Evolutionary conservation across 2,329 filamentous ascomycete genomes (phyloP).

Genomic region (Diaporthe sp.): DNA sequence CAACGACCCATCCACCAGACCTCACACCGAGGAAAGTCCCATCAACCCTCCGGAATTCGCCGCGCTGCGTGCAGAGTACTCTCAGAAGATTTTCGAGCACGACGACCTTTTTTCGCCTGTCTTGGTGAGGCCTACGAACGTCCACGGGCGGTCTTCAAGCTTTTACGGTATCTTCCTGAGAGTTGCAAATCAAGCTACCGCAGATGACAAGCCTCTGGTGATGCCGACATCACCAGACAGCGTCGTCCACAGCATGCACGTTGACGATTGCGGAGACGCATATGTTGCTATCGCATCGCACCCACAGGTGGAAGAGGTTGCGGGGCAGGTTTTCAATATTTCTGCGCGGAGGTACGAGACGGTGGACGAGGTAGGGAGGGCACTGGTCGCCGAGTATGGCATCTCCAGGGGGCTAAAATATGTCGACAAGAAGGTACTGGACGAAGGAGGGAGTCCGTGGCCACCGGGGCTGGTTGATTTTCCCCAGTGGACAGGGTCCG

Average conservation of each 20-base stretch:
- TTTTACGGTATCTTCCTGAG: conserved; percentile 55
- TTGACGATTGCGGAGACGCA: conserved; percentile 60
- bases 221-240: conserved; percentile 48
- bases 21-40: conserved; percentile 55
- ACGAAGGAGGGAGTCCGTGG: conserved; percentile 19
- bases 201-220: conserved; percentile 39
- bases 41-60: conserved; percentile 45
- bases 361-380: conserved; percentile 48
- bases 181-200: conserved; percentile 39
- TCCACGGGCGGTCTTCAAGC: conserved; percentile 57
- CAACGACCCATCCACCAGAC: conserved; percentile 46
- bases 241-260: conserved; percentile 58
- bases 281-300: conserved; percentile 57
- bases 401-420: conserved; percentile 46
- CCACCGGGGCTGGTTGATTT: conserved; percentile 46
- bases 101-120: conserved; percentile 52
- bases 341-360: conserved; percentile 57
- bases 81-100: conserved; percentile 50
- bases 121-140: conserved; percentile 56
- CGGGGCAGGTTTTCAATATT: conserved; percentile 57
- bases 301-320: conserved; percentile 43
- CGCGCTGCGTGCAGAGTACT: conserved; percentile 45
- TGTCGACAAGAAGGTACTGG: conserved; percentile 36
- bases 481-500: conserved; percentile 55
- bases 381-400: conserved; percentile 52